These are phyloP conservation scores for Penicillium waksmanii DNA, from an alignment of 495 filamentous ascomycete species.

Conservation along the genomic window DNA sequence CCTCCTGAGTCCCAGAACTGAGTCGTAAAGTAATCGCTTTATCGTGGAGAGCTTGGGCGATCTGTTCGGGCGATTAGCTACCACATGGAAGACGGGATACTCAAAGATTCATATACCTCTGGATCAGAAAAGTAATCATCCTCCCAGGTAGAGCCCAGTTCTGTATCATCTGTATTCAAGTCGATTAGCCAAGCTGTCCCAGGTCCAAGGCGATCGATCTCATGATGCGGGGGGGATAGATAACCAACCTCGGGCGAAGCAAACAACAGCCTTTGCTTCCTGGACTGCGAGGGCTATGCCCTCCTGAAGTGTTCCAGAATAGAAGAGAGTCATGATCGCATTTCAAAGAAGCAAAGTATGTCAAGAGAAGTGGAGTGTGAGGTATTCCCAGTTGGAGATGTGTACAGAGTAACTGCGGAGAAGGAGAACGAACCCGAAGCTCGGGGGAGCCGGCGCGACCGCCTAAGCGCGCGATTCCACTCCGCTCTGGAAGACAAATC, in stretches of 20 bases:
- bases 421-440: neutral
- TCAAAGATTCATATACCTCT: slow-evolving; percentile 45
- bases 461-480: slow-evolving; percentile 12
- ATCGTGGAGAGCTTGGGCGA: slow-evolving; percentile 52
- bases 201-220: slow-evolving; percentile 13
- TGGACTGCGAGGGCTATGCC: slow-evolving; percentile 77
- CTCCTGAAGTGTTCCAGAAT: slow-evolving; percentile 72
- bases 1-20: slow-evolving; percentile 72
- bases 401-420: slow-evolving; percentile 18
- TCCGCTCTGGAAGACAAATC: slow-evolving; percentile 10
- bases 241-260: slow-evolving; percentile 67
- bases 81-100: neutral
- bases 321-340: slow-evolving; percentile 65
- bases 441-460: slow-evolving; percentile 28
- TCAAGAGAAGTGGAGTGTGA: neutral
- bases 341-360: neutral
- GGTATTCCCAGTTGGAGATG: neutral
- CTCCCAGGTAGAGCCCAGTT: slow-evolving; percentile 76
- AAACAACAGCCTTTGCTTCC: slow-evolving; percentile 65
- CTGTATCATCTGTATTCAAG: slow-evolving; percentile 57
- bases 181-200: slow-evolving; percentile 17
- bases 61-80: slow-evolving; percentile 30
- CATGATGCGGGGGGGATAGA: slow-evolving; percentile 48
- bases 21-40: slow-evolving; percentile 71
- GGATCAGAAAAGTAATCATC: slow-evolving; percentile 67